These are phyloP conservation scores for Alternaria infectoria DNA, from an alignment of 2,329 filamentous ascomycete genomes.

Conservation along the genomic window DNA sequence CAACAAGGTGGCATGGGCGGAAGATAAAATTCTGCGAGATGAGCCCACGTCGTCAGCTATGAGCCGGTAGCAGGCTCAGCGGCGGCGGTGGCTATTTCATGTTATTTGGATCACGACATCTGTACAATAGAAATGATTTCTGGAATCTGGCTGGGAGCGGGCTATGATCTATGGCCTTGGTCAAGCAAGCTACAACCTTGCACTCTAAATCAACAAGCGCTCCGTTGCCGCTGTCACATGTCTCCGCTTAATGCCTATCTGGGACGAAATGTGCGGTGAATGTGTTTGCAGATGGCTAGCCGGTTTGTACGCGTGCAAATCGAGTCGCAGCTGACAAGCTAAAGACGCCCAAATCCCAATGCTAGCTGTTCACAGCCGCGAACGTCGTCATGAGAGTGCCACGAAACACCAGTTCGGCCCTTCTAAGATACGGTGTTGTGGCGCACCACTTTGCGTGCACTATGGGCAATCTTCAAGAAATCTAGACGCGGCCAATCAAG, in stretches of 20 bases:
- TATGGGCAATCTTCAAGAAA: background rate
- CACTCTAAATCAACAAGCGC: background rate
- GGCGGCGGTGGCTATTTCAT: background rate
- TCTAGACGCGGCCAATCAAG: background rate
- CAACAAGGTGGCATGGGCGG: constrained; percentile 54
- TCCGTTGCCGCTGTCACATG: background rate
- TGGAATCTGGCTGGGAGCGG: constrained; percentile 8
- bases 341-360: background rate
- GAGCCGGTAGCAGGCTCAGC: background rate
- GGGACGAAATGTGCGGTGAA: background rate
- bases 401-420: background rate
- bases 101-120: background rate
- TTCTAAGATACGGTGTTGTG: background rate
- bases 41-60: background rate
- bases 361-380: background rate
- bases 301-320: background rate
- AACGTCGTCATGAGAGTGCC: background rate
- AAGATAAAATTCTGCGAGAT: background rate
- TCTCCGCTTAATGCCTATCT: background rate
- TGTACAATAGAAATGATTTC: constrained; percentile 22
- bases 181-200: constrained; percentile 3
- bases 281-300: background rate
- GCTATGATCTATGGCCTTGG: constrained; percentile 12
- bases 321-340: background rate
- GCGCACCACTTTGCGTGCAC: background rate